Evolutionary conservation across 768 basidiomycete genomes (phyloP), one percentile per base, ranked within the genome.

Genomic region (Kwoniella sp.): DNA sequence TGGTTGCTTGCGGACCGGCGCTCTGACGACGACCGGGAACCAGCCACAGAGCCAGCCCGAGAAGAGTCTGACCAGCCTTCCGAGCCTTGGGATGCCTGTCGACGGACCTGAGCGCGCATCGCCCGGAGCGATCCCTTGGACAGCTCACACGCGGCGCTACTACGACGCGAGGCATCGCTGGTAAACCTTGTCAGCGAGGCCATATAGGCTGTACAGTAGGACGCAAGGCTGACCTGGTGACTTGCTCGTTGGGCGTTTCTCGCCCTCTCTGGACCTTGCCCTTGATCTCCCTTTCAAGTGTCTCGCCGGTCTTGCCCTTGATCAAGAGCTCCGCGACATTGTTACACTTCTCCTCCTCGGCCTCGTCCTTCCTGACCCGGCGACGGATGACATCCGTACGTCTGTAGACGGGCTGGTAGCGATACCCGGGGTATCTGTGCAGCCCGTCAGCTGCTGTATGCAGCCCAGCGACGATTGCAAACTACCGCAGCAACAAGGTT

Each of bases 371-470:
- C 27, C 68, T 52, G 11, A 70, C 65, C 26, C 70, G 47, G 5
- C 69, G 62, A 6, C 71, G 63, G 20, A 69, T 66, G 4, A 69
- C 71, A 29, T 69, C 64, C 5, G 69, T 67, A 2, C 69, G 57
- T 10, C 72, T 57, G 40, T 73, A 71, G 0, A 73, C 70, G 12
- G 72, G 72, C 38, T 69, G 72, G 46, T 73, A 73, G 22, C 70
- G 53, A 53, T 73, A 73, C 15, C 70, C 70, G 19, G 72, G 72
- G 40, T 71, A 73, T 43, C 62, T 67, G 34, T n/a, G n/a, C n/a
- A n/a, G n/a, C n/a, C n/a, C n/a, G n/a, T n/a, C n/a, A n/a, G n/a
- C n/a, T n/a, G n/a, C n/a, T n/a, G n/a, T n/a, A n/a, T n/a, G n/a
- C n/a, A n/a, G n/a, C n/a, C n/a, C n/a, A n/a, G n/a, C n/a, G n/a